Conservation (phyloP, 1,139 yeast genomes). For the Blastobotrys elegans region DNA sequence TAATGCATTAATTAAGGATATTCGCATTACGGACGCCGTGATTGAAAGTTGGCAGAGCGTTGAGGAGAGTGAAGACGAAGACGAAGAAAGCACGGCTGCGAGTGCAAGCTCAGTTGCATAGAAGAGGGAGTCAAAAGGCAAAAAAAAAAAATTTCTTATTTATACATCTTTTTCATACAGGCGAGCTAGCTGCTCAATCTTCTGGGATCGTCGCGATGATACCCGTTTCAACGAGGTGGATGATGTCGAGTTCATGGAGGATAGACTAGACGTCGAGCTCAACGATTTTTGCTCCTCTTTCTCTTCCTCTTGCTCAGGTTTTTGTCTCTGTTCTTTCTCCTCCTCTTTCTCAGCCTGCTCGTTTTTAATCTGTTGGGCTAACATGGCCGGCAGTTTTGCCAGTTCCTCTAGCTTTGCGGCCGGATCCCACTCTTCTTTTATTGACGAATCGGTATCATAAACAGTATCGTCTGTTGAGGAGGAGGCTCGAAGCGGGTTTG, state of each 20-base stretch:
- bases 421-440: slow-evolving; percentile 24
- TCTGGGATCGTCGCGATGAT: not conserved
- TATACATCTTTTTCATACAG: slow-evolving; percentile 1
- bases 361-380: slow-evolving; percentile 15
- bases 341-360: not conserved
- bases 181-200: slow-evolving; percentile 5
- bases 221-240: not conserved
- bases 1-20: slow-evolving; percentile 22
- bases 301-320: not conserved
- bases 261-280: too few relatives aligned
- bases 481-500: slow-evolving; percentile 7
- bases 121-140: too few relatives aligned
- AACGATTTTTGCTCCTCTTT: not conserved
- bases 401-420: slow-evolving; percentile 25
- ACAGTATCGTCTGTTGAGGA: slow-evolving; percentile 5
- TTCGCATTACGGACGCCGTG: slow-evolving; percentile 15
- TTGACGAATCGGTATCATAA: slow-evolving; percentile 7
- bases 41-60: slow-evolving; percentile 12
- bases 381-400: slow-evolving; percentile 21
- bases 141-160: not conserved
- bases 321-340: not conserved
- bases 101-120: too few relatives aligned
- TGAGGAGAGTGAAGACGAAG: not conserved
- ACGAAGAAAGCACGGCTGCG: too few relatives aligned
- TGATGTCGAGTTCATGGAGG: not conserved